phyloP scores from a whole-genome alignment of 306 rosid genomes.

The Cicer pinnatifidum region DNA sequence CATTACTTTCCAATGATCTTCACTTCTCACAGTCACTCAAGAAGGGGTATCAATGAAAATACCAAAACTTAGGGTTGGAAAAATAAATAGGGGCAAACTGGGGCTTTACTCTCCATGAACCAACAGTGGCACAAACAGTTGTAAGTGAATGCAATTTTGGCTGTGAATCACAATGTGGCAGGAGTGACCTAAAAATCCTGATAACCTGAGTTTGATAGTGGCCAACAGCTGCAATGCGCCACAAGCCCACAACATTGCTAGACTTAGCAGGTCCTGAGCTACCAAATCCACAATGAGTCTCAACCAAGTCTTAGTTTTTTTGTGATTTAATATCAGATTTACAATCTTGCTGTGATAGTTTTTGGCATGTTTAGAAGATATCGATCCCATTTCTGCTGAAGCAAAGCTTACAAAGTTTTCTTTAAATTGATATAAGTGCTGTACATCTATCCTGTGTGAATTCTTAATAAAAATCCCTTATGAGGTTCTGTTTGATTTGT shows the following conservation, averaged over 20 bases:
- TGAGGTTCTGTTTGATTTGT: conserved; percentile 23
- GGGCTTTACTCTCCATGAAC: neutral
- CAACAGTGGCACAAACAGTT: neutral
- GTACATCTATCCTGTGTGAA: conserved; percentile 14
- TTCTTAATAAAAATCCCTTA: neutral
- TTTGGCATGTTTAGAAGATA: conserved; percentile 29
- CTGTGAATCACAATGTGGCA: neutral
- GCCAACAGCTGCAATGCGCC: neutral
- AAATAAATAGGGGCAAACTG: neutral
- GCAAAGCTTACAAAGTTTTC: conserved; percentile 1
- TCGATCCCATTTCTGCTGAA: conserved; percentile 18
- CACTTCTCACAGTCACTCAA: neutral
- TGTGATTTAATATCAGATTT: conserved; percentile 4
- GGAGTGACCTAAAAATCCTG: neutral
- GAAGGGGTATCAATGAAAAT: neutral
- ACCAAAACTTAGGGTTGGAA: neutral
- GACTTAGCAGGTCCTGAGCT: neutral
- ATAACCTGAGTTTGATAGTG: neutral
- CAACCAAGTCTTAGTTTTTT: neutral
- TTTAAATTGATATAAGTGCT: conserved; percentile 25
- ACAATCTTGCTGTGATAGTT: neutral
- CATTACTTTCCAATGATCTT: conserved; percentile 3
- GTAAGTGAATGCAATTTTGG: neutral
- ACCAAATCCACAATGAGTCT: conserved; percentile 3
- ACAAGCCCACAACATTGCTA: neutral